These are phyloP conservation scores for Oxyria digyna DNA, from an alignment of 148 eudicot species.

Conservation along the genomic window DNA sequence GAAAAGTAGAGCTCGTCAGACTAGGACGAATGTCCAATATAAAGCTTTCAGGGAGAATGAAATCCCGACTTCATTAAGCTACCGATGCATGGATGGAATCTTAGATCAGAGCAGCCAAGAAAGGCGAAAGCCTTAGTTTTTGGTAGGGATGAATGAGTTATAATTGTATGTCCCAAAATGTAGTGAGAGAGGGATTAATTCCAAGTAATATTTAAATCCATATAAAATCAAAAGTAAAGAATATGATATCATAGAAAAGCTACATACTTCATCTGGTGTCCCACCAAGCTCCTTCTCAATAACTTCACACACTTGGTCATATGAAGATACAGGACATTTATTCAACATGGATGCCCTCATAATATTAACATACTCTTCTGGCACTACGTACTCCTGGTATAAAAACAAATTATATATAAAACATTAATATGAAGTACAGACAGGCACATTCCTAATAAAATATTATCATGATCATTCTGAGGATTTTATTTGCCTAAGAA, in stretches of 20 bases:
- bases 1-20: background rate
- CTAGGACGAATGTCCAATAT: background rate
- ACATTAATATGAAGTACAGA: background rate
- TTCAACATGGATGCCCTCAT: slow-evolving; percentile 90
- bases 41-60: background rate
- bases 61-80: background rate
- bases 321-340: slow-evolving; percentile 85
- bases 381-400: slow-evolving; percentile 77
- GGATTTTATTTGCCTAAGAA: slow-evolving; percentile 5
- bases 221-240: background rate
- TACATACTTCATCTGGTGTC: slow-evolving; percentile 71
- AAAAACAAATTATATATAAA: slow-evolving; percentile 6
- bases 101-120: background rate
- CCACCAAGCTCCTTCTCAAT: slow-evolving; percentile 87
- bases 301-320: slow-evolving; percentile 82
- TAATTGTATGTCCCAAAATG: background rate
- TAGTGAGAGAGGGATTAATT: background rate
- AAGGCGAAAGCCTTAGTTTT: background rate
- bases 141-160: background rate
- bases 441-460: background rate
- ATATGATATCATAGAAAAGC: background rate
- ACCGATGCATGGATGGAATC: background rate
- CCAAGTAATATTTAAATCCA: background rate
- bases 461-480: background rate
- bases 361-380: slow-evolving; percentile 64